Base-by-base conservation (phyloP, 345 rosid species). In the Ceriops zippeliana region DNA sequence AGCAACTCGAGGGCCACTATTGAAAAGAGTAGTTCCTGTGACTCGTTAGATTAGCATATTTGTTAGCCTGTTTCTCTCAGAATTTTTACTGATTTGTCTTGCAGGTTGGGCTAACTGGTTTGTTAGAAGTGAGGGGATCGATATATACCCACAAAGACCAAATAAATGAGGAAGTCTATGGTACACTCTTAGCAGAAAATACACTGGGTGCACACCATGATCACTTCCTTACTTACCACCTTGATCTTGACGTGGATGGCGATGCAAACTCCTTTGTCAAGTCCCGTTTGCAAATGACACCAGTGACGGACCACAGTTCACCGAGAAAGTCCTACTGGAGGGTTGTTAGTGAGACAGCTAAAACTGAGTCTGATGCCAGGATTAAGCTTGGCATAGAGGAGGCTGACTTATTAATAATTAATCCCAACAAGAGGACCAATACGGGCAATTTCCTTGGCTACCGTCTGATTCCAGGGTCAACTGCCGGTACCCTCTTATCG, bases 171-270 rank as follows among this genome's bases (percentile, higher is more conserved):
- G 85, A 85, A 35, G 62, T 67, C 1, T 77, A 83, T 6, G 87
- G 91, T 13, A 82, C 86, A 6, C 58, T 83, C 31, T 57, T 83
- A 21, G 86, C 87, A 11, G 89, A 80, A 28, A 78, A 87, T 6
- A 65, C 81, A 5, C 69, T 87, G 4, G 86, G 80, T 7, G 59
- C 64, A 1, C 31, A 75, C 69, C 89, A 84, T 34, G 90, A 86
- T 77, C 90, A 86, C 66, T 86, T 77, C 76, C 53, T 86, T 20
- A 79, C 80, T 20, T 84, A 71, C 68, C 76, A 79, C 64, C 79
- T 86, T 32, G 84, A 86, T 70, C 74, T 86, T 16, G 88, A 86
- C 35, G 64, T 86, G 6, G 90, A 86, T 28, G 90, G 90, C 20
- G 38, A 64, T 2, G 19, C 58, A 0, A 86, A 86, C 68, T 84